A percentile compares a stretch with the other conserved stretches of the same genome.
Evolutionary conservation across 768 basidiomycete genomes (phyloP).

Genomic region (Solioccasus polychromus): DNA sequence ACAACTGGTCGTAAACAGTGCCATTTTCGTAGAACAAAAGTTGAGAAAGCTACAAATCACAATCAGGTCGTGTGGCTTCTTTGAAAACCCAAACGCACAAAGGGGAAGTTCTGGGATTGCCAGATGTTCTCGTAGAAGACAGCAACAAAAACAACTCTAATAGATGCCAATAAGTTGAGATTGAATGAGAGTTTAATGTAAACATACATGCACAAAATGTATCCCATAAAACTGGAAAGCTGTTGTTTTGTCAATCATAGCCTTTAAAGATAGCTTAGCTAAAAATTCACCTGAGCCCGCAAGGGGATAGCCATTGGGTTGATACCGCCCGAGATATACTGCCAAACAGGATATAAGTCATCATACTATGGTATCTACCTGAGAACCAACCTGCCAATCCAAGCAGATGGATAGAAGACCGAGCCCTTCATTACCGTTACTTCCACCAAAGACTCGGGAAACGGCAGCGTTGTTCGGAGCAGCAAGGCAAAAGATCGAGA

Average conservation of each 20-base stretch:
- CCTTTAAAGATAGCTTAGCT: neutral
- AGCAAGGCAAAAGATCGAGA: conserved; percentile 61
- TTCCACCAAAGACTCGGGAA: conserved; percentile 59
- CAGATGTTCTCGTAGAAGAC: conserved; percentile 51
- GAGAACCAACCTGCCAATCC: conserved; percentile 49
- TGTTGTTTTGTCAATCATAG: conserved; percentile 6
- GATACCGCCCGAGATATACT: conserved; percentile 26
- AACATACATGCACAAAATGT: conserved; percentile 49
- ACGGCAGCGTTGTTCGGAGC: conserved; percentile 48
- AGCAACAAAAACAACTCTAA: conserved; percentile 32
- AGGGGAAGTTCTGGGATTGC: conserved; percentile 59
- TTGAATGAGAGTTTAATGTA: neutral
- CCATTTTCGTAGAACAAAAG: conserved; percentile 51
- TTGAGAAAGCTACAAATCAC: conserved; percentile 39
- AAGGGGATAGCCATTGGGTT: conserved; percentile 56
- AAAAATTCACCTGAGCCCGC: conserved; percentile 39
- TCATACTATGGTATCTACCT: neutral
- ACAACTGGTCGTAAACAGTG: conserved; percentile 47
- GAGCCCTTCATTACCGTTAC: conserved; percentile 60
- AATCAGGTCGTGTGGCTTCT: neutral
- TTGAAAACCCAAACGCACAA: conserved; percentile 36
- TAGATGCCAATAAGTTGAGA: conserved; percentile 5
- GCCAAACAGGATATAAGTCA: neutral
- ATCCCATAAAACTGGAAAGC: conserved; percentile 51
- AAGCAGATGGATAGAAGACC: conserved; percentile 58